Percentiles rank a stretch among this genome's conserved stretches.
Conservation (phyloP, 495 filamentous ascomycete genomes). For the Chaetomidium leptoderma region DNA sequence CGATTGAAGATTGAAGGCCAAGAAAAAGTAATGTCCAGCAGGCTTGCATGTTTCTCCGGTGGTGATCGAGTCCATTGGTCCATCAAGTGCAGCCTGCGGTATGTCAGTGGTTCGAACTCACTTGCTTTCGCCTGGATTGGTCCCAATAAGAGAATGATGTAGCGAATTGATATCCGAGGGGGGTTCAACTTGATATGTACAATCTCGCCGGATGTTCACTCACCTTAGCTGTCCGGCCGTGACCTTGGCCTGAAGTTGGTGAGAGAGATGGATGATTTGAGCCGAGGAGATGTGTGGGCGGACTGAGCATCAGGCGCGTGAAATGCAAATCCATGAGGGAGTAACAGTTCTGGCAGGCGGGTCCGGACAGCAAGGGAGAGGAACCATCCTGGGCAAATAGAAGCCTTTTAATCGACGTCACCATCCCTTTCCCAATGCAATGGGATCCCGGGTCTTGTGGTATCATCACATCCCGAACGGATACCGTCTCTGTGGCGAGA, state of each 20-base stretch:
- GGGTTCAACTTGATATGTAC: slow-evolving; percentile 43
- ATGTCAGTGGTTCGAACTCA: slow-evolving; percentile 26
- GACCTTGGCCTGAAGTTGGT: slow-evolving; percentile 30
- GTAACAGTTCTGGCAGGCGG: slow-evolving; percentile 18
- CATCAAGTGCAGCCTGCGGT: slow-evolving; percentile 16
- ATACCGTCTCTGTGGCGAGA: slow-evolving; percentile 14
- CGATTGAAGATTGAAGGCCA: slow-evolving; percentile 4
- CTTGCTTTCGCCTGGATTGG: slow-evolving; percentile 11
- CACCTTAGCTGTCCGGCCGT: slow-evolving; percentile 48
- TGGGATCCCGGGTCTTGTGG: slow-evolving; percentile 22
- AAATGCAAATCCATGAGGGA: slow-evolving; percentile 7
- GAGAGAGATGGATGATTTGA: slow-evolving; percentile 5
- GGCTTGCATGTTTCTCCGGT: neutral
- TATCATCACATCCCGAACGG: slow-evolving; percentile 26
- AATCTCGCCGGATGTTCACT: slow-evolving; percentile 38
- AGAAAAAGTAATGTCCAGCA: neutral
- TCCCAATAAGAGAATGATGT: slow-evolving; percentile 23
- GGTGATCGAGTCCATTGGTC: neutral
- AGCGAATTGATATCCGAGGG: slow-evolving; percentile 29
- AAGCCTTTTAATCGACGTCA: slow-evolving; percentile 14
- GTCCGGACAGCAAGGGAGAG: slow-evolving; percentile 34
- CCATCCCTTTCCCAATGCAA: slow-evolving; percentile 20
- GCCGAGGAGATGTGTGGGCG: slow-evolving; percentile 1
- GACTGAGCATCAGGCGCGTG: slow-evolving; percentile 10
- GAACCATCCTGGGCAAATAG: slow-evolving; percentile 18